A percentile compares a stretch with the other conserved stretches of the same genome.
Conservation (phyloP, 2,329 filamentous ascomycete species). For the Thielaviopsis musarum region DNA sequence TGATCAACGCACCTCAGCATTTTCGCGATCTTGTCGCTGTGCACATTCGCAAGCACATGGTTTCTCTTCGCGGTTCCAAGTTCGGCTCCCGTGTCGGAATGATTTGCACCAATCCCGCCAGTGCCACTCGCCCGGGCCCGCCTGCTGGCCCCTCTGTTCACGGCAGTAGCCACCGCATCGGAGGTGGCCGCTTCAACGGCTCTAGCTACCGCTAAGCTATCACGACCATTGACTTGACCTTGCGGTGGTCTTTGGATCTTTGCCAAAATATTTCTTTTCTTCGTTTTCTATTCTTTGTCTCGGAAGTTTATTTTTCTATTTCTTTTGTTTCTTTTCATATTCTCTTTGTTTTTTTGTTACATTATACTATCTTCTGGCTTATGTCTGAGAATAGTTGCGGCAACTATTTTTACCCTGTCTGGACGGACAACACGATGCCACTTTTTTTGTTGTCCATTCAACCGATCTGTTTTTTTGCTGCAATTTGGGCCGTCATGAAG, state of each 20-base stretch:
- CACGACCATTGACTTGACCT: background rate
- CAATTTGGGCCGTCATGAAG: background rate
- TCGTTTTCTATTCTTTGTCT: background rate
- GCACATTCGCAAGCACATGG: constrained; percentile 98
- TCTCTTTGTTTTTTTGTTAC: background rate
- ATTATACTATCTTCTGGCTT: background rate
- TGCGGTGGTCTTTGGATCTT: background rate
- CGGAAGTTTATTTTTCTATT: background rate
- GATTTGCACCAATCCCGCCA: constrained; percentile 92
- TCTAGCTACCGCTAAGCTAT: constrained; percentile 34
- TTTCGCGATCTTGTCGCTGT: constrained; percentile 85
- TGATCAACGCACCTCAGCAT: constrained; percentile 71
- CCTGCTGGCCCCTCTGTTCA: constrained; percentile 50
- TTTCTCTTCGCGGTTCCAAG: constrained; percentile 92
- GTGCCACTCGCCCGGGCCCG: constrained; percentile 75
- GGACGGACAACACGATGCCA: background rate
- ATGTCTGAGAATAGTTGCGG: background rate
- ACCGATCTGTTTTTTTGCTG: background rate
- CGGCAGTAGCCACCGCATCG: constrained; percentile 29
- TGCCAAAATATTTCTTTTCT: background rate
- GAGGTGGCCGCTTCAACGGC: constrained; percentile 39
- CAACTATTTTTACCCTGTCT: background rate
- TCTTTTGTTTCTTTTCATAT: background rate
- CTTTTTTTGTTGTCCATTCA: background rate
- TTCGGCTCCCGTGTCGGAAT: constrained; percentile 97